Conservation (phyloP, 345 rosid species). For the Dimocarpus longan region DNA sequence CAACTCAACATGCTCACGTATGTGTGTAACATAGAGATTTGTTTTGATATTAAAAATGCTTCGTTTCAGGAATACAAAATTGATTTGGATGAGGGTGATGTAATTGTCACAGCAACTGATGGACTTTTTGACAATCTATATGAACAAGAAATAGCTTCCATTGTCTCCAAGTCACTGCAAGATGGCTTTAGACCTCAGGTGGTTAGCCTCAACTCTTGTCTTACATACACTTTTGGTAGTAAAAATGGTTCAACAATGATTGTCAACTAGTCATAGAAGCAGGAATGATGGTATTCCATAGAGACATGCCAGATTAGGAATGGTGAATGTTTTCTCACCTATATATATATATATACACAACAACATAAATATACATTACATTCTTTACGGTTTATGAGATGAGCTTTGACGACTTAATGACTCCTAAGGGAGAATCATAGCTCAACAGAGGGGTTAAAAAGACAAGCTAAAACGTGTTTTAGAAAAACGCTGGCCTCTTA, state of each 20-base stretch:
- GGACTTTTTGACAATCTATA: constrained; percentile 82
- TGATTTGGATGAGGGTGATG: constrained; percentile 60
- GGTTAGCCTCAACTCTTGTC: background rate
- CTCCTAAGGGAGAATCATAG: background rate
- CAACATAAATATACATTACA: background rate
- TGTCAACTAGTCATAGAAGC: background rate
- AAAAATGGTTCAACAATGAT: background rate
- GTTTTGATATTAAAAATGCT: background rate
- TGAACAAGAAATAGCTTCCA: constrained; percentile 61
- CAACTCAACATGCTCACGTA: background rate
- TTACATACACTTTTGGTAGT: background rate
- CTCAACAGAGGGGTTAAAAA: background rate
- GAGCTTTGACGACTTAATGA: background rate
- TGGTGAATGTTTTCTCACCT: background rate
- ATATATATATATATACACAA: no score
- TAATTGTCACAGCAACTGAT: constrained; percentile 59
- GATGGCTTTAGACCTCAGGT: constrained; percentile 62
- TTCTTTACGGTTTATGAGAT: no score
- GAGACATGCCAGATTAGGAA: background rate
- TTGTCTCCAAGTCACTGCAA: constrained; percentile 45
- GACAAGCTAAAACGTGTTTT: background rate
- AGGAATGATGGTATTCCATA: background rate
- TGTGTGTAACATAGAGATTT: background rate
- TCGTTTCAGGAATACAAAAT: constrained; percentile 54
- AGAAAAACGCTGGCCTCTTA: background rate